Conservation (phyloP, 352 stramenopile species). For the Phytophthora pini region DNA sequence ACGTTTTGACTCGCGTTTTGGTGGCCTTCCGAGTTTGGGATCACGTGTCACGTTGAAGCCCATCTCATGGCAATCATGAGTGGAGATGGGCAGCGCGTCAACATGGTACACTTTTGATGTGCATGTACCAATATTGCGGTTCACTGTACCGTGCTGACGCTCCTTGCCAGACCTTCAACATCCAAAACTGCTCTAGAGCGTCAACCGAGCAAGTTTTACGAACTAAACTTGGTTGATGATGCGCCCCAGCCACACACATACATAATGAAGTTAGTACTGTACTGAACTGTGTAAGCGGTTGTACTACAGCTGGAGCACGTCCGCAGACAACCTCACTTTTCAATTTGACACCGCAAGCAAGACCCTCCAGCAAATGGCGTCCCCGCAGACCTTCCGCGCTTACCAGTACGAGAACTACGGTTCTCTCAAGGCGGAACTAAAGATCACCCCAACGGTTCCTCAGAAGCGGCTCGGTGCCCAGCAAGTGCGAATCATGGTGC, state of each 20-base stretch:
- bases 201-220: no score
- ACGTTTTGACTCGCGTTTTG: background rate
- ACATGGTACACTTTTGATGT: background rate
- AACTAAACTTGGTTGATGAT: no score
- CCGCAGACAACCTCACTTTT: background rate
- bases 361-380: constrained; percentile 6
- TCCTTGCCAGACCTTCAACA: background rate
- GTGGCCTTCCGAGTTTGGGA: background rate
- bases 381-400: constrained; percentile 22
- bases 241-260: no score
- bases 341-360: background rate
- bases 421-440: constrained; percentile 15
- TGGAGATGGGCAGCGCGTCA: background rate
- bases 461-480: constrained; percentile 12
- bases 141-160: background rate
- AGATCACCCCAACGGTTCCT: constrained; percentile 14
- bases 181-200: no score
- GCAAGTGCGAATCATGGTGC: constrained; percentile 61
- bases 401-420: constrained; percentile 32
- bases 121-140: background rate
- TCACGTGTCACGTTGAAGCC: background rate
- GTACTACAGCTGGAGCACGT: background rate
- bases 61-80: background rate
- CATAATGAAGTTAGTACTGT: no score
- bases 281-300: no score